Conservation (phyloP, 257 asterid species). For the Solanum chiquidenum region DNA sequence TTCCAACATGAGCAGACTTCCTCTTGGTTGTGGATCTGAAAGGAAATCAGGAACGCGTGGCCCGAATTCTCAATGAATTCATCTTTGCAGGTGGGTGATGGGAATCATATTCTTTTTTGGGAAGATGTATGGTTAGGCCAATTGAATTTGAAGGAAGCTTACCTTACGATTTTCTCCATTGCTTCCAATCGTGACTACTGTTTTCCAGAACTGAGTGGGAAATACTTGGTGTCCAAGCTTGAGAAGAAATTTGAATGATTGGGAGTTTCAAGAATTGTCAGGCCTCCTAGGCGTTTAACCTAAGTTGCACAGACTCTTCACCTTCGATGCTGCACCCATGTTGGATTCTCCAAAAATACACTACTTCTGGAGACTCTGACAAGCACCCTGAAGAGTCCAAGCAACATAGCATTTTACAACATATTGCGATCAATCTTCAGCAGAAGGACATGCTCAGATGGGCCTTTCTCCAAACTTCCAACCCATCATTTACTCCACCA, state of each 20-base stretch:
- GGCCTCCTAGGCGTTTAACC: neutral
- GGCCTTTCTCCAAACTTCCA: neutral
- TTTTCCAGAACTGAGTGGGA: neutral
- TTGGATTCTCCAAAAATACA: neutral
- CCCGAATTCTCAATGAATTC: neutral
- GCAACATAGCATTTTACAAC: neutral
- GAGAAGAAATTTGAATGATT: neutral
- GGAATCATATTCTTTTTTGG: neutral
- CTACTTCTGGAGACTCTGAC: neutral
- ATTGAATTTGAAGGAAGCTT: neutral
- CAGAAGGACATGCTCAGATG: neutral
- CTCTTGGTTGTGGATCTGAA: neutral
- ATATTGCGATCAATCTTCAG: neutral
- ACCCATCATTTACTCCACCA: neutral
- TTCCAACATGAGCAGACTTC: neutral
- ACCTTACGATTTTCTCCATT: neutral
- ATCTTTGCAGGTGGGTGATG: neutral
- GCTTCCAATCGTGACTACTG: neutral
- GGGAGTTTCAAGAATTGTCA: neutral
- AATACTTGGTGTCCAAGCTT: neutral
- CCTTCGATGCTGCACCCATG: neutral
- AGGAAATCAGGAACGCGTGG: neutral
- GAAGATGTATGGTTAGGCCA: neutral
- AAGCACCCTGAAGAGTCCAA: neutral
- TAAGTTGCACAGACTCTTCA: neutral